Conservation (phyloP, 1,284 basidiomycete species). For the Cryptococcus sp. region DNA sequence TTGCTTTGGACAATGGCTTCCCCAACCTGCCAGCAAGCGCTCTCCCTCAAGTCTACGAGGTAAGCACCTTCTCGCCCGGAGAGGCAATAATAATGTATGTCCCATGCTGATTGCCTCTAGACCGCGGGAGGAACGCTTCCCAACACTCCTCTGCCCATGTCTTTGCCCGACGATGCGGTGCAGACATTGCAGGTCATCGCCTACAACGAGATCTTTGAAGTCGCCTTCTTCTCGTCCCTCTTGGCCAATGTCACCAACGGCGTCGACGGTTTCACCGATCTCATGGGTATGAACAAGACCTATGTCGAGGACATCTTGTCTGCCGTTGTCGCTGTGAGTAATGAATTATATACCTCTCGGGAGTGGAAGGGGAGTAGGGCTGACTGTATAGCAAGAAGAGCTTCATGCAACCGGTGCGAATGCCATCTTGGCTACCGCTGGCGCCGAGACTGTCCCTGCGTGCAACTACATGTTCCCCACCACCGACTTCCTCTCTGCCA, state of each 20-base stretch:
- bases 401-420: conserved; percentile 9
- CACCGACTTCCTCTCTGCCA: conserved; percentile 7
- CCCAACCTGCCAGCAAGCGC: conserved; percentile 1
- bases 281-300: conserved; percentile 4
- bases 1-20: conserved; percentile 8
- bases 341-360: too few species aligned
- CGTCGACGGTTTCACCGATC: conserved; percentile 8
- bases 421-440: conserved; percentile 3
- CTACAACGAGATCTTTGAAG: conserved; percentile 11
- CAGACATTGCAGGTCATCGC: conserved; percentile 6
- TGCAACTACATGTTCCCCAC: conserved; percentile 13
- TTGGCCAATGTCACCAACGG: conserved; percentile 10
- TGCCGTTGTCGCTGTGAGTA: conserved; percentile 4
- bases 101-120: background rate
- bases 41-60: conserved; percentile 5
- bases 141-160: conserved; percentile 3
- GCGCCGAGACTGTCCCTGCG: conserved; percentile 6
- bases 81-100: background rate
- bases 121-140: conserved; percentile 7
- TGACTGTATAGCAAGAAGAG: conserved; percentile 6
- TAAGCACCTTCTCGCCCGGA: background rate
- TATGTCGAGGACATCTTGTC: conserved; percentile 2
- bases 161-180: conserved; percentile 5
- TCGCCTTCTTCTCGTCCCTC: conserved; percentile 7
- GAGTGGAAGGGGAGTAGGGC: too few species aligned